A percentile compares a stretch with the other conserved stretches of the same genome.
phyloP scores from a whole-genome alignment of 257 asterid genomes.

The Salvia miltiorrhiza region DNA sequence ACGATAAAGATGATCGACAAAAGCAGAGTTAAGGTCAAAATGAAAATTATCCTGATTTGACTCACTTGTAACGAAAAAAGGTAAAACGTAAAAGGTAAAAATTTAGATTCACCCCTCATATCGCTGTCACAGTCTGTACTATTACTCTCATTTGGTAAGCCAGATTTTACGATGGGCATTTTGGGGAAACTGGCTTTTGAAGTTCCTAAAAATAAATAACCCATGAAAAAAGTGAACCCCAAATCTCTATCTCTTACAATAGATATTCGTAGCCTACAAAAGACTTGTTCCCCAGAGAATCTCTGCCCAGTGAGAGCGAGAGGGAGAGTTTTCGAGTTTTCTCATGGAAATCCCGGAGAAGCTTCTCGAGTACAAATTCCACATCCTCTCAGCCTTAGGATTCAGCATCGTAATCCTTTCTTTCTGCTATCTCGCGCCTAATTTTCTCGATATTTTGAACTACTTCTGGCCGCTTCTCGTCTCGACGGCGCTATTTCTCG shows the following conservation, averaged over 20 bases:
- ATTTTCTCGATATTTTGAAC: conserved; percentile 42
- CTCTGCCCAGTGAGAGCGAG: conserved; percentile 40
- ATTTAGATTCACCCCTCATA: not conserved
- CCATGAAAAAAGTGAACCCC: not conserved
- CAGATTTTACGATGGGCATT: conserved; percentile 17
- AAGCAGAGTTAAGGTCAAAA: conserved; percentile 13
- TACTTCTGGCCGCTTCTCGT: conserved; percentile 72
- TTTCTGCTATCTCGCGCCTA: conserved; percentile 46
- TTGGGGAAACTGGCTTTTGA: conserved; percentile 17
- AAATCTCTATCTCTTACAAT: conserved; percentile 19
- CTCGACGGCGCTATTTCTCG: conserved; percentile 68
- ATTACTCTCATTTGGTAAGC: not conserved
- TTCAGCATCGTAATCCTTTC: conserved; percentile 14
- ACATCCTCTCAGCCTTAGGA: conserved; percentile 30
- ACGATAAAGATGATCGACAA: not conserved
- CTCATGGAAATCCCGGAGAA: conserved; percentile 56
- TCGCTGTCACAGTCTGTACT: not conserved
- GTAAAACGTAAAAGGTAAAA: not conserved
- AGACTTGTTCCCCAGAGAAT: conserved; percentile 37
- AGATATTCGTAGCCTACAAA: conserved; percentile 21
- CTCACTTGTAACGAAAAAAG: not conserved
- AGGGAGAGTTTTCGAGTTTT: conserved; percentile 15
- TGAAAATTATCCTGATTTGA: not conserved
- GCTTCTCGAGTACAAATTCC: conserved; percentile 53
- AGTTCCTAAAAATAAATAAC: conserved; percentile 18